Evolutionary conservation across 1,139 yeast species (phyloP), one percentile per base, ranked within the genome.

Genomic region (Debaryomycetaceae sp.): DNA sequence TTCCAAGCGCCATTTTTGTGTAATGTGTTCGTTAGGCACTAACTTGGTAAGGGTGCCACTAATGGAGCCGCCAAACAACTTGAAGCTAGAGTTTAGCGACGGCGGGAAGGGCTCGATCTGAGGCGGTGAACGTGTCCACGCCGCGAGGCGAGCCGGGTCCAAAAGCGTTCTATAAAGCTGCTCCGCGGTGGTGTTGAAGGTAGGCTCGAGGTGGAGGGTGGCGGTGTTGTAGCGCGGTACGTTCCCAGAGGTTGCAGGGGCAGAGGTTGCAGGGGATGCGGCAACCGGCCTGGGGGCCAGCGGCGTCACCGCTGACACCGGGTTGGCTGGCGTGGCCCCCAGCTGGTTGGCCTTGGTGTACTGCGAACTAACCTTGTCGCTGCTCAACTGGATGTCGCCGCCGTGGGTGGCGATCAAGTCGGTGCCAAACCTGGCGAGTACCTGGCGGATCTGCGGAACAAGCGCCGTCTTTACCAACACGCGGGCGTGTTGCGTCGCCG

Each of bases 31-130:
- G 46, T 75, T 74, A 32, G 68, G 63, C n/a, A 65, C 73, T 37
- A 86, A 65, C 44, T 73, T 75, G 27, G 72, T 46, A 41, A 86
- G 62, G 47, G 77, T 75, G 31, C 96, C 95, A 17, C 71, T 53
- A 33, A 91, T 80, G 37, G 88, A 85, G n/a, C 96, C 96, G 9
- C 95, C 94, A 54, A 91, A 91, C 35, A 91, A 58, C 27, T 71
- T 68, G 58, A 78, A 88, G 24, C 64, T 64, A 2, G 82, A 71
- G 4, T 86, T 89, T 34, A 65, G 83, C 19, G 51, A 52, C 3
- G 84, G 78, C 21, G 75, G 70, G 35, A 53, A 53, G 25, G 56
- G 49, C 15, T 60, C 73, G 37, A 85, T 71, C 16, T 62, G 59
- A 5, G 94, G 86, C 21, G 75, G 65, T 1, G 95, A 78, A 37